Evolutionary conservation across 805 yeast genomes (phyloP), one percentile per base, ranked within the genome.

Genomic region (Lachancea lanzarotensis): DNA sequence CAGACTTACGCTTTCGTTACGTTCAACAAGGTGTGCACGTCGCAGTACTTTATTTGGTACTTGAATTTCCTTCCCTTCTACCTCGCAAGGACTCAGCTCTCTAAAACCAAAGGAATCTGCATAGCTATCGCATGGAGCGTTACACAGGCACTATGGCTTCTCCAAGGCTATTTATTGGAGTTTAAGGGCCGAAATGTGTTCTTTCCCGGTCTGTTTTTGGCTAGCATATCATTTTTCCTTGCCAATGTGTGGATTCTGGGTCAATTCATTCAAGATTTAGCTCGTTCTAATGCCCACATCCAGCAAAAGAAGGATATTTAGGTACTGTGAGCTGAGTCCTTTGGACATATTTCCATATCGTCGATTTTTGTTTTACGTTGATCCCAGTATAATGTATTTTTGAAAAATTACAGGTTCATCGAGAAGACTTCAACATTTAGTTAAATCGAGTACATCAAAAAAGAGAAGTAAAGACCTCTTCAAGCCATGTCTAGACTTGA

Each of bases 21-120:
- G 1, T 84, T 76, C 65, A 84, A 84, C 66, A 84, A 84, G 64
- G 93, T 84, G 18, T 81, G 88, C 56, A 93, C 98, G 0, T 87
- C 96, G 1, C 98, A 93, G 67, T 93, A 93, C 65, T 93, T 93
- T 65, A 78, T 91, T 50, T 93, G 98, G 98, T 93, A 84, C 57
- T 67, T 93, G 54, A 84, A 89, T 12, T 78, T 90, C 52, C 63
- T 91, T 35, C 98, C 98, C 1, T 77, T 85, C 44, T 82, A 70
- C 55, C 60, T 88, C 7, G 69, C 81, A 2, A 59, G 66, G 8
- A 70, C 87, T 0, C 60, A 55, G 2, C 51, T 74, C 1, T 46
- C 66, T 0, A 49, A 60, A 39, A 39, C 38, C 8, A 67, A 63
- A 40, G 85, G 84, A 1, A 2, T 71, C 0, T 12, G 63, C 0